A percentile compares a stretch with the other conserved stretches of the same genome.
phyloP scores from a whole-genome alignment of 768 basidiomycete genomes.

The Strobilomyces echinocephalus region DNA sequence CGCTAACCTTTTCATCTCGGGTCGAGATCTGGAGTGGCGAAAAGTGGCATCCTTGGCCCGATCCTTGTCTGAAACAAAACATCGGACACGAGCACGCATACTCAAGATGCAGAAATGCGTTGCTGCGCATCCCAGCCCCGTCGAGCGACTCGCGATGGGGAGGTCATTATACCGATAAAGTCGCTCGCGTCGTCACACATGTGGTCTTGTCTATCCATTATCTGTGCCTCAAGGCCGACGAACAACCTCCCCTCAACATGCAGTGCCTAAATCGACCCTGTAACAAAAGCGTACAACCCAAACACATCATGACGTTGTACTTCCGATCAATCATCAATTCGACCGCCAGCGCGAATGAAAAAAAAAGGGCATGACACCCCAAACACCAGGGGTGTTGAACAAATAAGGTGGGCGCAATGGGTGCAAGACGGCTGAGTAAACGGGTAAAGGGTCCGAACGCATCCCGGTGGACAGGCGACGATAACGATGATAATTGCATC shows the following conservation, averaged over 20 bases:
- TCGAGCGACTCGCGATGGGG: background rate
- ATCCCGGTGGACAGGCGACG: background rate
- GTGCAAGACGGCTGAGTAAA: background rate
- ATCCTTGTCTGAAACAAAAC: background rate
- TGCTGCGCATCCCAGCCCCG: background rate
- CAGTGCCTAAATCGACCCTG: background rate
- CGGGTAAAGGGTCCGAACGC: slow-evolving; percentile 5
- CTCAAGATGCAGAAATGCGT: background rate
- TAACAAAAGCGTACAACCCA: background rate
- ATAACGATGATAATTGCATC: background rate
- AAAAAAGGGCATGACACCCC: background rate
- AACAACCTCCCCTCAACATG: background rate
- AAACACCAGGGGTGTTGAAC: background rate
- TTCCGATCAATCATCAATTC: slow-evolving; percentile 7
- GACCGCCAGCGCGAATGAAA: background rate
- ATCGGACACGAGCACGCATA: background rate
- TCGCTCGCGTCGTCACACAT: background rate
- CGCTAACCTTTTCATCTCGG: background rate
- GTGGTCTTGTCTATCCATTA: background rate
- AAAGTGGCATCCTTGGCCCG: background rate
- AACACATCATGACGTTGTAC: slow-evolving; percentile 1
- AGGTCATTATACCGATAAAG: background rate
- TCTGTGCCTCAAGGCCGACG: background rate
- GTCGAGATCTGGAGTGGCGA: background rate
- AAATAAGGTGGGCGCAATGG: background rate